phyloP scores from a whole-genome alignment of 306 rosid genomes.

The Vachellia pachyceras region DNA sequence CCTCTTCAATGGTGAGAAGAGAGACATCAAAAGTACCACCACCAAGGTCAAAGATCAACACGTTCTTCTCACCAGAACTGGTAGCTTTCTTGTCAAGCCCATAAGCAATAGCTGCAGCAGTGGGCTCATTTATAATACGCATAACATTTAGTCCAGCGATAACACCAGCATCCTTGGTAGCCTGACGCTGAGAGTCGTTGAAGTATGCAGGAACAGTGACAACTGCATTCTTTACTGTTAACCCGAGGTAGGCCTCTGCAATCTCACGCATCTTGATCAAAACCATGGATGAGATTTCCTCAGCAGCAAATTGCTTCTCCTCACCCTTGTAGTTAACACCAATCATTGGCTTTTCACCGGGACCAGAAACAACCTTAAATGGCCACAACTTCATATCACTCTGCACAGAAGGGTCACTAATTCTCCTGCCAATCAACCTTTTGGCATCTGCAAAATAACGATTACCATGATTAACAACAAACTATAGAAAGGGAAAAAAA shows the following conservation, averaged over 20 bases:
- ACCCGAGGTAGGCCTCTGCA: constrained; percentile 80
- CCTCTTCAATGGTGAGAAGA: constrained; percentile 74
- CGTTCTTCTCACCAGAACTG: constrained; percentile 68
- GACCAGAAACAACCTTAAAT: constrained; percentile 61
- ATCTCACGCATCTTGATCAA: constrained; percentile 84
- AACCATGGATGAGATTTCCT: constrained; percentile 79
- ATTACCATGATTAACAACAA: neutral
- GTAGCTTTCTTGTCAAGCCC: constrained; percentile 73
- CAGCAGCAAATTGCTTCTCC: constrained; percentile 65
- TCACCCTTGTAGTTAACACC: constrained; percentile 64
- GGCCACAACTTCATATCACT: constrained; percentile 83
- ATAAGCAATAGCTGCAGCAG: constrained; percentile 75
- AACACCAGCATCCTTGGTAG: constrained; percentile 75
- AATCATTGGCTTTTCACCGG: constrained; percentile 73
- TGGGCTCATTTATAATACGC: constrained; percentile 74
- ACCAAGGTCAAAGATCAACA: constrained; percentile 67
- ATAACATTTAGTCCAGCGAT: constrained; percentile 72
- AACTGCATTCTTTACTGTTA: constrained; percentile 69
- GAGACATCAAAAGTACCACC: constrained; percentile 78
- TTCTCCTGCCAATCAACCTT: constrained; percentile 82
- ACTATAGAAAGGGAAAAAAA: neutral
- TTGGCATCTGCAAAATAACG: constrained; percentile 63
- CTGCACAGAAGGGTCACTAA: constrained; percentile 67
- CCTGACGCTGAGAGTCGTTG: constrained; percentile 75
- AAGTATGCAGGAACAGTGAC: constrained; percentile 89